Percentiles rank a stretch among this genome's conserved stretches.
These are phyloP conservation scores for Iberis amara DNA, from an alignment of 441 rosid genomes.

Conservation along the genomic window DNA sequence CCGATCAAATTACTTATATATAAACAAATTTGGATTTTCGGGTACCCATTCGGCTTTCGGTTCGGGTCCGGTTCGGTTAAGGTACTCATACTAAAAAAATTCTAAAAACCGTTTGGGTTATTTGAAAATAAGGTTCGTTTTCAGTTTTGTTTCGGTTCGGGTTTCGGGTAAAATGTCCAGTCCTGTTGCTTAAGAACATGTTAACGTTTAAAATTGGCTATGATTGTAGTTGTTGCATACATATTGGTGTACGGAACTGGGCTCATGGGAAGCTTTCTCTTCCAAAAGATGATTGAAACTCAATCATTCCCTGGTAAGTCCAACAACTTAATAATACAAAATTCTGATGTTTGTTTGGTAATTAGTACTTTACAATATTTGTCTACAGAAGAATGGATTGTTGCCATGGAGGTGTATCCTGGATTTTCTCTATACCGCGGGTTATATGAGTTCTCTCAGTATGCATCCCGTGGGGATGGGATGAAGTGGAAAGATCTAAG, in stretches of 20 bases:
- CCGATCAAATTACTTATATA: too few relatives aligned
- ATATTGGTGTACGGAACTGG: slow-evolving; percentile 72
- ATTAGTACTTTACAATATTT: not conserved
- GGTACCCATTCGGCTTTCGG: too few relatives aligned
- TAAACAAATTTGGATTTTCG: too few relatives aligned
- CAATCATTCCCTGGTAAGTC: slow-evolving; percentile 71
- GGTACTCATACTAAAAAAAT: too few relatives aligned
- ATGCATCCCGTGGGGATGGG: slow-evolving; percentile 53
- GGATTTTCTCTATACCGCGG: slow-evolving; percentile 88
- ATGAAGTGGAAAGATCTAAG: slow-evolving; percentile 67
- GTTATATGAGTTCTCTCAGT: slow-evolving; percentile 65
- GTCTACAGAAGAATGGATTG: slow-evolving; percentile 53
- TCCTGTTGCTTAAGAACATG: too few relatives aligned
- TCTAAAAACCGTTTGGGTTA: too few relatives aligned
- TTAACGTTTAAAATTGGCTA: slow-evolving; percentile 7
- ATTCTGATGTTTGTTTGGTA: not conserved
- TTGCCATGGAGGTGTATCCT: slow-evolving; percentile 75
- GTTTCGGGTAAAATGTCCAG: too few relatives aligned
- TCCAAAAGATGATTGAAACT: slow-evolving; percentile 50
- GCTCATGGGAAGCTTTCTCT: slow-evolving; percentile 70
- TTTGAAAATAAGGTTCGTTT: too few relatives aligned
- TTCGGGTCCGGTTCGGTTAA: too few relatives aligned
- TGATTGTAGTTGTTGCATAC: slow-evolving; percentile 57
- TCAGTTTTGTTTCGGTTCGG: too few relatives aligned
- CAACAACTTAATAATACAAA: slow-evolving; percentile 1